Conservation (phyloP, 805 yeast species). For the Pichia rugopelliculosa region DNA sequence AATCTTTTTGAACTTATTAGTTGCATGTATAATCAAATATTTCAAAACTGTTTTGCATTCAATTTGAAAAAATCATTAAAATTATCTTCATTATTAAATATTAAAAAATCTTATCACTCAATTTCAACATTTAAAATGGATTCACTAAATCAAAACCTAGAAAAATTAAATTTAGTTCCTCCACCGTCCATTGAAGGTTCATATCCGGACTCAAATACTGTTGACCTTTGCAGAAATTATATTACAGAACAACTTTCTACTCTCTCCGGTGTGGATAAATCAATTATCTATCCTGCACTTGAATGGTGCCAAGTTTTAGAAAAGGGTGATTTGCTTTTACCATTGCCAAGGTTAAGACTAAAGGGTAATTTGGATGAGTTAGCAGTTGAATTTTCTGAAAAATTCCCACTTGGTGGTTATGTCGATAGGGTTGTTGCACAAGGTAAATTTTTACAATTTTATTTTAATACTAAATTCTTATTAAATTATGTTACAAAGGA, state of each 20-base stretch:
- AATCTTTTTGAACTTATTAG: not conserved
- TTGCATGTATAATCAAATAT: not conserved
- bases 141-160: constrained; percentile 20
- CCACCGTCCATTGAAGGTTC: constrained; percentile 52
- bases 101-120: constrained; percentile 1
- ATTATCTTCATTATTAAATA: not conserved
- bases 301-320: constrained; percentile 83
- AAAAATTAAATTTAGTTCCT: constrained; percentile 19
- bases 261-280: constrained; percentile 64
- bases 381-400: constrained; percentile 70
- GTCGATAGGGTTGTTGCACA: constrained; percentile 67
- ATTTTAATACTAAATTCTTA: constrained; percentile 60
- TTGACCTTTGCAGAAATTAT: constrained; percentile 85
- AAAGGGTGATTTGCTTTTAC: constrained; percentile 88
- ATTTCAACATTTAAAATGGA: constrained; percentile 11
- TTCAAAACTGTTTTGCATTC: not conserved
- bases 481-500: constrained; percentile 65
- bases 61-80: not conserved
- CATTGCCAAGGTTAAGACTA: constrained; percentile 83
- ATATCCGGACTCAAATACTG: constrained; percentile 69
- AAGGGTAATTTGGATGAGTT: constrained; percentile 75
- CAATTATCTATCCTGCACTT: constrained; percentile 71
- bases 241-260: constrained; percentile 70
- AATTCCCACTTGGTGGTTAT: constrained; percentile 66
- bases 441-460: constrained; percentile 90